Evolutionary conservation across 805 yeast species (phyloP).

Genomic region (Ogataea parapolymorpha): DNA sequence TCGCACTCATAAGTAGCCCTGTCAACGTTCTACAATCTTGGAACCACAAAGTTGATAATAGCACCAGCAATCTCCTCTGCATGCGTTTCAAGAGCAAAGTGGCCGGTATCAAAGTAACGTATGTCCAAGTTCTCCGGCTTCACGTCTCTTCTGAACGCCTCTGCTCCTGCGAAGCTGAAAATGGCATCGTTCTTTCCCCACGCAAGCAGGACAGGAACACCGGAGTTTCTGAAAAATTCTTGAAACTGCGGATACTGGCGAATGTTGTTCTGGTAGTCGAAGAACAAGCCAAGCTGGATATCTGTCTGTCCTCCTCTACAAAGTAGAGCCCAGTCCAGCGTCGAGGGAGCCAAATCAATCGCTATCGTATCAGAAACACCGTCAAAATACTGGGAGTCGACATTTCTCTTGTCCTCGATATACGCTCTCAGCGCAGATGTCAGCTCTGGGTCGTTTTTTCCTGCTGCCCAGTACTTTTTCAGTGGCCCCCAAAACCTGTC

Average conservation of each 20-base stretch:
- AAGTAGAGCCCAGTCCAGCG: constrained; percentile 32
- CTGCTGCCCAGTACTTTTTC: constrained; percentile 31
- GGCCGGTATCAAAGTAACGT: constrained; percentile 36
- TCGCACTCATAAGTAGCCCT: no score
- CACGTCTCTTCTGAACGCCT: constrained; percentile 35
- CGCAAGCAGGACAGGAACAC: constrained; percentile 35
- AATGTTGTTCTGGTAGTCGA: constrained; percentile 37
- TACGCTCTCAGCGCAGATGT: constrained; percentile 11
- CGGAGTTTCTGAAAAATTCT: constrained; percentile 28
- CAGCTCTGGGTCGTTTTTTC: constrained; percentile 14
- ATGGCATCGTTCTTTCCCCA: constrained; percentile 43
- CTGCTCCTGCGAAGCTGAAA: constrained; percentile 36
- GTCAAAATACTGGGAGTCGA: constrained; percentile 9
- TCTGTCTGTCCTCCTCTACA: constrained; percentile 18
- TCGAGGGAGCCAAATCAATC: constrained; percentile 34
- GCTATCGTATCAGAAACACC: constrained; percentile 6
- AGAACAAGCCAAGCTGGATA: constrained; percentile 34
- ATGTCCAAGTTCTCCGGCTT: constrained; percentile 23
- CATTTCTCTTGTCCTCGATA: constrained; percentile 10
- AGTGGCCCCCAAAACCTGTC: constrained; percentile 38
- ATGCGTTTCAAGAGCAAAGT: constrained; percentile 29
- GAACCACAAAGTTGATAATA: neutral
- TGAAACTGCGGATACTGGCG: constrained; percentile 37
- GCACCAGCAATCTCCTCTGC: neutral
- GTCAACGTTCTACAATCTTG: neutral